These are phyloP conservation scores for Talaromyces trachyspermus DNA, from an alignment of 495 filamentous ascomycete genomes.

Conservation along the genomic window DNA sequence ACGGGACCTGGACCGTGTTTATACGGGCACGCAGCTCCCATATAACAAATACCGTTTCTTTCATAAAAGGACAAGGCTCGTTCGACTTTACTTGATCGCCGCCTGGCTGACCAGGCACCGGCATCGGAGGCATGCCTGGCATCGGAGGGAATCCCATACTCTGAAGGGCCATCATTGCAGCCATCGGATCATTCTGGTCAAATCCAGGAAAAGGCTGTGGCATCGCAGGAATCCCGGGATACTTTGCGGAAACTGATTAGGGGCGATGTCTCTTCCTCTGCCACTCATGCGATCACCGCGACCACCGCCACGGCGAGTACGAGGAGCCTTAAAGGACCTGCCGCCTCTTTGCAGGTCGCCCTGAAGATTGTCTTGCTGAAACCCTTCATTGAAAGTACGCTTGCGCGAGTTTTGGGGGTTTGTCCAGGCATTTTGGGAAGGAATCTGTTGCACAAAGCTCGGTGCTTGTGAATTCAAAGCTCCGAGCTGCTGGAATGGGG, in stretches of 20 bases:
- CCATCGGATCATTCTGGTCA: slow-evolving; percentile 60
- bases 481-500: slow-evolving; percentile 17
- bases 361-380: slow-evolving; percentile 43
- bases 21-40: slow-evolving; percentile 70
- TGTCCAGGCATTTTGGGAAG: slow-evolving; percentile 12
- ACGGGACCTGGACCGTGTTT: slow-evolving; percentile 64
- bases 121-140: slow-evolving; percentile 46
- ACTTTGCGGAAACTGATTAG: slow-evolving; percentile 25
- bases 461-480: slow-evolving; percentile 26
- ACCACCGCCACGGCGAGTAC: slow-evolving; percentile 55
- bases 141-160: slow-evolving; percentile 55
- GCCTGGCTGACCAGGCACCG: slow-evolving; percentile 27
- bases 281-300: slow-evolving; percentile 39
- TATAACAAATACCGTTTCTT: slow-evolving; percentile 74
- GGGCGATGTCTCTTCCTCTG: slow-evolving; percentile 23
- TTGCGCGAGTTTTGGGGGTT: slow-evolving; percentile 38
- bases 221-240: slow-evolving; percentile 40
- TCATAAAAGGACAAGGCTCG: slow-evolving; percentile 82
- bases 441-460: slow-evolving; percentile 10
- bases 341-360: slow-evolving; percentile 35
- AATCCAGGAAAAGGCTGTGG: slow-evolving; percentile 43
- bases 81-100: slow-evolving; percentile 34
- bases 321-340: slow-evolving; percentile 63
- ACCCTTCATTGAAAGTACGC: slow-evolving; percentile 52
- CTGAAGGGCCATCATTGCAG: slow-evolving; percentile 64